Base-by-base conservation (phyloP, 1,284 basidiomycete species). In the Rugosomyces carneus region DNA sequence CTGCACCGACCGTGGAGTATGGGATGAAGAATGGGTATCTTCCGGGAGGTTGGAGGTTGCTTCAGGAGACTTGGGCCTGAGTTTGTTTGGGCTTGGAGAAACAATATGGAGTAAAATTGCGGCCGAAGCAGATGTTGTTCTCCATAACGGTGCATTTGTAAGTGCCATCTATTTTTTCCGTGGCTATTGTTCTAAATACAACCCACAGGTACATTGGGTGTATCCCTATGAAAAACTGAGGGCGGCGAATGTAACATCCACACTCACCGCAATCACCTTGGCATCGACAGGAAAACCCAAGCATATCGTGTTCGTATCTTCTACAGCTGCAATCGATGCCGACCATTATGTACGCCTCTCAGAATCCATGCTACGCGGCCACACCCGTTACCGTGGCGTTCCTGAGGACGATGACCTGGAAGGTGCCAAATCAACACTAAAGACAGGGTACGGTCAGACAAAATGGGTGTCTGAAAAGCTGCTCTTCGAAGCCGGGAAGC, bases 391-490 rank as follows among this genome's bases (percentile, higher is more conserved):
- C 21, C 68, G 67, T 6, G 96, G 94, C 48, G 75, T 99, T 24
- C 83, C 88, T 0, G 96, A 99, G 64, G 74, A 68, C 31, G 96
- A 99, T 59, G 81, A 94, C 57, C 78, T 99, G n/a, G 90, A 95
- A 57, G 93, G 89, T 18, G 90, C 93, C 1, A 75, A 81, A 47
- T 68, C 62, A 0, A 75, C 80, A 1, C 73, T 99, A 45, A 89
- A 88, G 62, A 90, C 89, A 0, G 96, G 96, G 0, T 99, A 99
- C 66, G 93, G 95, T 3, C 95, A 99, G 70, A 88, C 82, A 45
- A 99, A 99, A 70, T 99, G 95, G 95, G 96, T 99, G 0, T 89
- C 93, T 0, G 96, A 99, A 67, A 94, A 93, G 64, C 69, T 99
- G 10, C 70, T 98, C 35, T 88, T 94, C 62, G 92, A 94, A 58